Evolutionary conservation across 164 flowering plant genomes (phyloP), one percentile per base, ranked within the genome.

Genomic region (Taxillus chinensis): DNA sequence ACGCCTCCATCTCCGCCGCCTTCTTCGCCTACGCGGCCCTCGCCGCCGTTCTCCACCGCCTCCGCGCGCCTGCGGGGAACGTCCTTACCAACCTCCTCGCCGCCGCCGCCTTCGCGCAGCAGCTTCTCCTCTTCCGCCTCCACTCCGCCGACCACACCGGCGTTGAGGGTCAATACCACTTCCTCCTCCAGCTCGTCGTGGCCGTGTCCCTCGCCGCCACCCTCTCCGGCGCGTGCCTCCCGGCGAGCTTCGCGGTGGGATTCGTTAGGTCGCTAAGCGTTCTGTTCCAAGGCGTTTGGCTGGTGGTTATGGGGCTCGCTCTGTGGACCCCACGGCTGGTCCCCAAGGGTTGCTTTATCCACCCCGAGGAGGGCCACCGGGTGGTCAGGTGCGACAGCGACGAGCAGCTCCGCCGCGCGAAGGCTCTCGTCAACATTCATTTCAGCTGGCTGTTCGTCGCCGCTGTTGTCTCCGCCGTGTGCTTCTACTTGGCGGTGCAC

Each of bases 391-490:
- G 51, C 51, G 51, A 14, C 13, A 5, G 4, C 51, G 13, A 7
- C 13, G 51, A 11, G 3, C 4, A 11, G 12, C 51, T 48, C 51
- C 51, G 12, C 51, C 51, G 51, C 4, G 51, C 51, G 51, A 48
- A 48, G 13, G 9, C 51, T 11, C 51, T 48, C 51, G 51, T 48
- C 51, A 48, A 48, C 67, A 74, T 87, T 46, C 67, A 73, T 49
- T 90, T 90, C 71, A 84, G 92, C 43, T 90, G 84, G 83, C 76
- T 67, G 41, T n/a, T 83, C 16, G 63, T 81, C 1, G 73, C 60
- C 0, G 55, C 78, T 8, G 67, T 72, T 3, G 51, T 84, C 14
- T 79, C 80, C 40, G 72, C 76, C 3, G 42, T 82, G 59, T 42
- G 62, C 3, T 63, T 86, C 17, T 84, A 84, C 55, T 17, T 87